Percentiles rank a stretch among this genome's conserved stretches.
phyloP scores from a whole-genome alignment of 176 grass and related monocot species.

The Echinochloa phyllopogon region DNA sequence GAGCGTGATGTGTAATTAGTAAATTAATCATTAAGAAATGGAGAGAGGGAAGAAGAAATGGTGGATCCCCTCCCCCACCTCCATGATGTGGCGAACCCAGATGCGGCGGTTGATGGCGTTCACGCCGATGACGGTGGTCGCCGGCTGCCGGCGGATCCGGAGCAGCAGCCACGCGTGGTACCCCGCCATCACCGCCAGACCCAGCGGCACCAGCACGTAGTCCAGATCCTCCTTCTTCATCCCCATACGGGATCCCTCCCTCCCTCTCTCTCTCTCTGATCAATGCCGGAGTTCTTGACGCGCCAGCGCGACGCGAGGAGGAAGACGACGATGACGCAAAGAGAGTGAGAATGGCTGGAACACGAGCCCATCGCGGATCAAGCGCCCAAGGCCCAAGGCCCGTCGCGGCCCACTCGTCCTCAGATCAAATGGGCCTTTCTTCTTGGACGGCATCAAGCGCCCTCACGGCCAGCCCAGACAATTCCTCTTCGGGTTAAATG shows the following conservation, averaged over 20 bases:
- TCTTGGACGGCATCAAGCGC: too few relatives aligned
- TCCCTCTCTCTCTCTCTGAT: neutral
- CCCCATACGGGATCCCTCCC: neutral
- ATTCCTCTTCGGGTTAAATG: neutral
- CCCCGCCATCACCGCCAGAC: constrained; percentile 38
- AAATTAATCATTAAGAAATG: too few relatives aligned
- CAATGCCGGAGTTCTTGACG: neutral
- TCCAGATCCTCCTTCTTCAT: constrained; percentile 54
- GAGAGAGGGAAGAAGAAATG: neutral
- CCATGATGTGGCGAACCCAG: constrained; percentile 84
- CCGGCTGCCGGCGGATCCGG: constrained; percentile 53
- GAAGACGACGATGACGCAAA: neutral
- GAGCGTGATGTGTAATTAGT: neutral
- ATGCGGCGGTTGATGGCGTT: constrained; percentile 93
- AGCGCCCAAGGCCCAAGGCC: neutral
- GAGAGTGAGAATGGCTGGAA: neutral
- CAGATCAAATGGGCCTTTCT: too few relatives aligned
- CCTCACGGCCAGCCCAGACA: too few relatives aligned
- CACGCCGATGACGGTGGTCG: constrained; percentile 77
- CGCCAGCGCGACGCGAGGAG: neutral
- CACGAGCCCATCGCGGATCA: neutral
- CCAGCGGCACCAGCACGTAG: constrained; percentile 51
- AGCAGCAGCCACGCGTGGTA: constrained; percentile 81
- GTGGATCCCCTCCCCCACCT: constrained; percentile 33
- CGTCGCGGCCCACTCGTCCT: too few relatives aligned